Evolutionary conservation across 202 grass and related monocot species (phyloP).

Genomic region (Brachypodium distachyon): DNA sequence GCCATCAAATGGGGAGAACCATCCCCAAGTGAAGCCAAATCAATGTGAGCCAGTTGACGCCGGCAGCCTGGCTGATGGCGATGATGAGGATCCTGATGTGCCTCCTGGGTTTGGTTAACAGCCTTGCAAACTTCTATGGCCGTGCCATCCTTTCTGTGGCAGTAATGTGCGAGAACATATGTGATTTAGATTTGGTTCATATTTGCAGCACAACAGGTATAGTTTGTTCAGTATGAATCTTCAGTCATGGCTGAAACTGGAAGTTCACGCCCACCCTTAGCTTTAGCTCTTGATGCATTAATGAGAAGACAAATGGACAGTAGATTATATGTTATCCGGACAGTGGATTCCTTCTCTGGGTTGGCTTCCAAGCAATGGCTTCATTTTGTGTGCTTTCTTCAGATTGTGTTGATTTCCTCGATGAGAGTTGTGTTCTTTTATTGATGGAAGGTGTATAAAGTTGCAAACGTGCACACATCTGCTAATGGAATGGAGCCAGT

Average conservation of each 20-base stretch:
- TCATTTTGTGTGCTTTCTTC: neutral
- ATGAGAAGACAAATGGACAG: neutral
- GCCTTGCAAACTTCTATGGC: neutral
- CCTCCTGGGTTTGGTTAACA: slow-evolving; percentile 70
- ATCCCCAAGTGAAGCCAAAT: slow-evolving; percentile 11
- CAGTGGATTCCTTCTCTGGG: too few relatives aligned
- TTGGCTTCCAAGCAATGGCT: neutral
- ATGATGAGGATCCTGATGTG: slow-evolving; percentile 42
- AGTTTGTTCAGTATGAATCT: neutral
- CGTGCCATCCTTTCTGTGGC: neutral
- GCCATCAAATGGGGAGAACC: slow-evolving; percentile 4
- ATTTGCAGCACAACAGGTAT: neutral
- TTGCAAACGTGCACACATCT: neutral
- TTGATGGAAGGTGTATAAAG: neutral
- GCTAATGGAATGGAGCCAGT: neutral
- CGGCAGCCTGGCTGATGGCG: neutral
- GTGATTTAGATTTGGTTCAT: neutral
- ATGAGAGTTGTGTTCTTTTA: neutral
- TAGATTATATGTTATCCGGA: neutral
- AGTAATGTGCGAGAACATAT: neutral
- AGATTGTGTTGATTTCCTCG: neutral
- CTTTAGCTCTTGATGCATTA: neutral
- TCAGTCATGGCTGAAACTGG: neutral
- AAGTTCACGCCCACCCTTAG: neutral
- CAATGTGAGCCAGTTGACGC: slow-evolving; percentile 12